Conservation (phyloP, 176 grass and related monocot genomes). For the Phoenix roebelenii region DNA sequence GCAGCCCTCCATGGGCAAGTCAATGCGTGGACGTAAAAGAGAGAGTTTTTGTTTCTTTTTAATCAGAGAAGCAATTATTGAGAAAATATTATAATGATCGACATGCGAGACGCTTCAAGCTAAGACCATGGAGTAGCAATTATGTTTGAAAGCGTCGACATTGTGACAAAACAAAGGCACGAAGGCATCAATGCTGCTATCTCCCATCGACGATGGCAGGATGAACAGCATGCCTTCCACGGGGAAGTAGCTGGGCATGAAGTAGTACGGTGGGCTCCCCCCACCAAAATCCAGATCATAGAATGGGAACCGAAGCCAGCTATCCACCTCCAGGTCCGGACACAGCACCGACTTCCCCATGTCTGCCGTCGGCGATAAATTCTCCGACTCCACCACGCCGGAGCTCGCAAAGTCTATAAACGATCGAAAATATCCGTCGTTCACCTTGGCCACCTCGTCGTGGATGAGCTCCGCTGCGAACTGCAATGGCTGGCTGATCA, state of each 20-base stretch:
- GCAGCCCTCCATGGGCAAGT: too few species aligned
- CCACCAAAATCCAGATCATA: slow-evolving; percentile 52
- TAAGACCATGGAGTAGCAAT: slow-evolving; percentile 9
- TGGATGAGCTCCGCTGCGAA: slow-evolving; percentile 47
- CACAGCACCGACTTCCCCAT: slow-evolving; percentile 27
- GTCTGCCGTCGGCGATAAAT: slow-evolving; percentile 32
- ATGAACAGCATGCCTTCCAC: slow-evolving; percentile 28
- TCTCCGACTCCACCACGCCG: slow-evolving; percentile 24
- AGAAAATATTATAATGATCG: too few species aligned
- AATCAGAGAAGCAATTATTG: too few species aligned
- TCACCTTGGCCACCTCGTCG: slow-evolving; percentile 28
- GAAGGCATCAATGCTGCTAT: slow-evolving; percentile 20
- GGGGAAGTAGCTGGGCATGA: slow-evolving; percentile 57
- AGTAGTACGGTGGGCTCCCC: slow-evolving; percentile 38
- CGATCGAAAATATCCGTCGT: slow-evolving; percentile 52
- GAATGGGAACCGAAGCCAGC: slow-evolving; percentile 56
- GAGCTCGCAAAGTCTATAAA: slow-evolving; percentile 55
- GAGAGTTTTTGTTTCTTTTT: too few species aligned
- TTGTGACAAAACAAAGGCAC: slow-evolving; percentile 15
- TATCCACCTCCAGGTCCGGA: slow-evolving; percentile 62
- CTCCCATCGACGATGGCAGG: slow-evolving; percentile 14
- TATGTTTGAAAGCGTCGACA: slow-evolving; percentile 7
- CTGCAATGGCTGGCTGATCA: slow-evolving; percentile 25
- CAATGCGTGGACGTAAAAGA: too few species aligned
- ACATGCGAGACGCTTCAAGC: background rate